Evolutionary conservation across 768 basidiomycete species (phyloP), one percentile per base, ranked within the genome.

Genomic region (Hydnomerulius pinastri): DNA sequence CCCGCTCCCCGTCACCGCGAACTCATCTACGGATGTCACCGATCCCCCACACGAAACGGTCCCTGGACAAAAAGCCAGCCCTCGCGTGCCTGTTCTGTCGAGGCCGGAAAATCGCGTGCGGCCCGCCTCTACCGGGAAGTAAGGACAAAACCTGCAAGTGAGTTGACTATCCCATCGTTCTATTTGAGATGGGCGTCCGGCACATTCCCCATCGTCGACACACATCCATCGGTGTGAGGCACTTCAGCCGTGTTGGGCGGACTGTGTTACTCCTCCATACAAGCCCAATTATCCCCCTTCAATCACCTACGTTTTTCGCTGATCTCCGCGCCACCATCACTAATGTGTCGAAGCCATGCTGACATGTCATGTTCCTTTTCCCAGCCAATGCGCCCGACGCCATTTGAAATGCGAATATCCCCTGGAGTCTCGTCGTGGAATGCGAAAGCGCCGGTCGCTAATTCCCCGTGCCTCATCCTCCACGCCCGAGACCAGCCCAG

Each of bases 381-480:
- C 42, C 63, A 90, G 87, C 66, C 87, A 90, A 73, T 90, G 87
- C 61, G 80, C 80, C 43, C 77, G 85, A 35, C 81, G 87, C 21
- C 79, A 80, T 25, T 78, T 88, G 41, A 79, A 74, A 49, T 90
- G 87, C 64, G 84, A 84, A 59, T 89, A 86, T 57, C 87, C 87
- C 1, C 67, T 73, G 6, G 85, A 85, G 65, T 87, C 85, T 58
- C 75, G 85, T 29, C 77, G 87, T 15, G 87, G 87, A 9, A 81
- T 85, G 77, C 76, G 83, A 43, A 71, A 70, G 60, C 67, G 71
- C 66, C 38, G 58, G 64, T 66, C 71, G 71, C 60, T 70, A 32
- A 30, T 70, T 28, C 69, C 67, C 15, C 64, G 69, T 18, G 59
- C 56, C 17, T 56, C 60, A 4, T 69, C 66, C 13, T 21, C 61